Evolutionary conservation across 2,329 filamentous ascomycete genomes (phyloP).

Genomic region (Mollisiaceae sp.): DNA sequence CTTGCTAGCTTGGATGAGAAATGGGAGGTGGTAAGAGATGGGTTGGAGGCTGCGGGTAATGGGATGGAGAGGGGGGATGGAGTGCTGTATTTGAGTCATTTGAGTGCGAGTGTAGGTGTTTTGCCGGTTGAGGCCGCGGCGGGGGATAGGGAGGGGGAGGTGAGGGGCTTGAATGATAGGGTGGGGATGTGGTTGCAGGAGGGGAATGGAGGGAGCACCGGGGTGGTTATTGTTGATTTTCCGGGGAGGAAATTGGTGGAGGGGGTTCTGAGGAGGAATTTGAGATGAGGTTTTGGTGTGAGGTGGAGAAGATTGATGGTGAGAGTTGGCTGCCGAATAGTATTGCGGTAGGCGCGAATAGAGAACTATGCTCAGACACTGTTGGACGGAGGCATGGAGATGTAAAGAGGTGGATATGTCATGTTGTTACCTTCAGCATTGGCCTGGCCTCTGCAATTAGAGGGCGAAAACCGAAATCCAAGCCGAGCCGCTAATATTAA

Average conservation of each 20-base stretch:
- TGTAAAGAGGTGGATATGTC: no score
- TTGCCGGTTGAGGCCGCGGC: constrained; percentile 56
- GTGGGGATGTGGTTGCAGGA: constrained; percentile 50
- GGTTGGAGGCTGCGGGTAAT: constrained; percentile 47
- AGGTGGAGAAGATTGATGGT: neutral
- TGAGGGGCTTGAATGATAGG: constrained; percentile 56
- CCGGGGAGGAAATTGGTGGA: constrained; percentile 51
- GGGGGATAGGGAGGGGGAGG: constrained; percentile 39
- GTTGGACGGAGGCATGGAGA: neutral
- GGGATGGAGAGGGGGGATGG: constrained; percentile 30
- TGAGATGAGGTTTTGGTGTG: neutral
- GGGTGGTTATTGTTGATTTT: constrained; percentile 56
- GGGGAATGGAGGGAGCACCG: constrained; percentile 42
- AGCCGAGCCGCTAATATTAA: neutral
- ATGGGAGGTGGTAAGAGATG: constrained; percentile 51
- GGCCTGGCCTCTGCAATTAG: neutral
- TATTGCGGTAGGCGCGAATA: neutral
- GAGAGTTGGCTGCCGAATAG: neutral
- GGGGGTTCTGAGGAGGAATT: constrained; percentile 43
- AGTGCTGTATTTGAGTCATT: constrained; percentile 51
- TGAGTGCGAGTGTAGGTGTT: constrained; percentile 55
- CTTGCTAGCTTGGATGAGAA: constrained; percentile 51
- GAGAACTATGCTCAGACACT: neutral
- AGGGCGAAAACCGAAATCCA: neutral
- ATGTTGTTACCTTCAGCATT: neutral